Conservation (phyloP, 2,329 filamentous ascomycete genomes). For the Clonostachys rosea region DNA sequence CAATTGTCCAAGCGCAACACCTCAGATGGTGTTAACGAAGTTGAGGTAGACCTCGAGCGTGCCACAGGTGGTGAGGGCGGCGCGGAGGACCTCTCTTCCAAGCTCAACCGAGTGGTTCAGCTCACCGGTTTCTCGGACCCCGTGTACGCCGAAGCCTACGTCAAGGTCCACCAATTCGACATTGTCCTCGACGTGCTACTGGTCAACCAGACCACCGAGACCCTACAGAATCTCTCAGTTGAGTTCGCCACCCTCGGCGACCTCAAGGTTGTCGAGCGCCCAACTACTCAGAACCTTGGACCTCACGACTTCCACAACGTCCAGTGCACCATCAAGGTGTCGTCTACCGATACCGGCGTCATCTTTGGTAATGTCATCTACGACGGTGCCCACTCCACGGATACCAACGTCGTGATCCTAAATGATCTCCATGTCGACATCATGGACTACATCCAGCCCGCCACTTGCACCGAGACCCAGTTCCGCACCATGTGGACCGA, state of each 20-base stretch:
- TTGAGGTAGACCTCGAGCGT: conserved; percentile 86
- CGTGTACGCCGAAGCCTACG: conserved; percentile 98
- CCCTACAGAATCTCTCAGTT: conserved; percentile 92
- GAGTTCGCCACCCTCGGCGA: conserved; percentile 98
- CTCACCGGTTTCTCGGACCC: conserved; percentile 97
- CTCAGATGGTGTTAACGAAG: conserved; percentile 75
- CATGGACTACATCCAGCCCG: conserved; percentile 99
- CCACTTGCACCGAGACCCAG: conserved; percentile 93
- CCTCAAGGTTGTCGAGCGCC: conserved; percentile 94
- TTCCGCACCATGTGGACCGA: conserved; percentile 99
- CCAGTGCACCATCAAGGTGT: conserved; percentile 97
- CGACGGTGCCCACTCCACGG: conserved; percentile 85
- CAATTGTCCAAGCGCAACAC: conserved; percentile 91
- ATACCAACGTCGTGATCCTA: conserved; percentile 94
- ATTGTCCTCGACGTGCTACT: conserved; percentile 94
- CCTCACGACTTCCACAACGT: conserved; percentile 98
- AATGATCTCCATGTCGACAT: conserved; percentile 99
- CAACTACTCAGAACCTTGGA: conserved; percentile 91
- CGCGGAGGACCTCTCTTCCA: conserved; percentile 84
- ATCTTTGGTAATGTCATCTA: conserved; percentile 99
- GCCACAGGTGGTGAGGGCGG: conserved; percentile 86
- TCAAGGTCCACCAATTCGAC: conserved; percentile 98
- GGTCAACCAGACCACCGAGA: conserved; percentile 96
- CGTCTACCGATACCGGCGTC: conserved; percentile 94
- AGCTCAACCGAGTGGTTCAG: conserved; percentile 93